Conservation (phyloP, 371 early-diverging fungal species). For the Mortierella sp. region DNA sequence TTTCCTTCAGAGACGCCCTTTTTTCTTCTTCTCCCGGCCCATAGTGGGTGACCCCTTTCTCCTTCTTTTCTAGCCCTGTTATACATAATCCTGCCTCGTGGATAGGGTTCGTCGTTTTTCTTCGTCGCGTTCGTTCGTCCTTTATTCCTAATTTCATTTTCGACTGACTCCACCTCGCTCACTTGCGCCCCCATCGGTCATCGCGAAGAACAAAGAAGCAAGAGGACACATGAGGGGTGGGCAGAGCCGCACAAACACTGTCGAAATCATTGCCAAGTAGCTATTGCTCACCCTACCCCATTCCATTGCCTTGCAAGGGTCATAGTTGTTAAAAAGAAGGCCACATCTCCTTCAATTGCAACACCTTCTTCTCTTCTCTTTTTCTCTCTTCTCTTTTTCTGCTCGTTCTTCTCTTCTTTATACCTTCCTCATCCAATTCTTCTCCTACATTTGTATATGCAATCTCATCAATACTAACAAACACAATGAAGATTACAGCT, state of each 20-base stretch:
- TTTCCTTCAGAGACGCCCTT: not conserved
- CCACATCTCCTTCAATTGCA: too few species aligned
- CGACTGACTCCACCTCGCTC: not conserved
- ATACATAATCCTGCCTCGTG: not conserved
- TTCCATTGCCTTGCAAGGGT: not conserved
- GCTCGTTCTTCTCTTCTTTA: not conserved
- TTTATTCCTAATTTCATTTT: constrained; percentile 28
- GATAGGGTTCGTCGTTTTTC: not conserved
- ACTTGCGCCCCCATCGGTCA: not conserved
- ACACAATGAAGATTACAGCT: constrained; percentile 15
- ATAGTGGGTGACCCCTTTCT: not conserved
- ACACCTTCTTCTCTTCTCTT: not conserved
- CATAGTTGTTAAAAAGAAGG: not conserved
- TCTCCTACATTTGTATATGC: not conserved
- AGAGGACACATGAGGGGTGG: not conserved
- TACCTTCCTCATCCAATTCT: not conserved
- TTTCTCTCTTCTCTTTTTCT: not conserved
- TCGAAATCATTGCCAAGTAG: too few species aligned
- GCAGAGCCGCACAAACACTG: too few species aligned
- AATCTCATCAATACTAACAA: not conserved
- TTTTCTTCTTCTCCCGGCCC: too few species aligned
- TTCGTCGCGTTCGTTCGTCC: not conserved
- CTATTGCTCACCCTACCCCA: not conserved
- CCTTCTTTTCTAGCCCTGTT: not conserved
- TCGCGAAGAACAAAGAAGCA: not conserved